Evolutionary conservation across 768 basidiomycete species (phyloP), one percentile per base, ranked within the genome.

Genomic region (Tephrocybe sp.): DNA sequence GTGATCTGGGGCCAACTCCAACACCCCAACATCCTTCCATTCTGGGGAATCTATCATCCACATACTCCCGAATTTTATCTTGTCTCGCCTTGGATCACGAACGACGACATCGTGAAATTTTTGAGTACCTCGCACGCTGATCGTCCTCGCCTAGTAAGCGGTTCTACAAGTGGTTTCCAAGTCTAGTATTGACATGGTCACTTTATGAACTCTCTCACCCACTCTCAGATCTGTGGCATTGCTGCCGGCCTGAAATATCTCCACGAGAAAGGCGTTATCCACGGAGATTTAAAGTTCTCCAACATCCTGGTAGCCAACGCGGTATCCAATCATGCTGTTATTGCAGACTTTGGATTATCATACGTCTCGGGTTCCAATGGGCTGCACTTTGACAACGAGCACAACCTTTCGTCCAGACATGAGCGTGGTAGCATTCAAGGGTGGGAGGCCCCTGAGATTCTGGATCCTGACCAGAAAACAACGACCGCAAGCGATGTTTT

Each of bases 321-420:
- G n/a, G n/a, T n/a, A 3, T 52, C 63, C 8, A 67, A 68, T 10
- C 62, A 64, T 16, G 79, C 78, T 11, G 75, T 75, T 51, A 63
- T 80, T 4, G 70, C 77, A 23, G 77, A 80, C 57, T 79, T 80
- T 46, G 78, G 78, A 16, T 62, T 79, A 7, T 65, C 69, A 1
- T 63, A 60, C 1, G 55, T 68, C 12, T 55, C 46, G 5, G 58
- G 65, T n/a, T 32, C 53, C 1, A 48, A 54, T 30, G 54, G 58
- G 0, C 40, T 62, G 26, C 4, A 26, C 4, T 7, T 26, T 7
- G 26, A 26, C 22, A 54, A 51, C 39, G 53, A 52, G 32, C 54
- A 36, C n/a, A 43, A 56, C 13, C 31, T 58, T 23, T 56, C 55
- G 7, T 62, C 56, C 31, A 35, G 49, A 1, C 51, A 23, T 31